Evolutionary conservation across 495 filamentous ascomycete species (phyloP), one percentile per base, ranked within the genome.

Genomic region (Podospora sp.): DNA sequence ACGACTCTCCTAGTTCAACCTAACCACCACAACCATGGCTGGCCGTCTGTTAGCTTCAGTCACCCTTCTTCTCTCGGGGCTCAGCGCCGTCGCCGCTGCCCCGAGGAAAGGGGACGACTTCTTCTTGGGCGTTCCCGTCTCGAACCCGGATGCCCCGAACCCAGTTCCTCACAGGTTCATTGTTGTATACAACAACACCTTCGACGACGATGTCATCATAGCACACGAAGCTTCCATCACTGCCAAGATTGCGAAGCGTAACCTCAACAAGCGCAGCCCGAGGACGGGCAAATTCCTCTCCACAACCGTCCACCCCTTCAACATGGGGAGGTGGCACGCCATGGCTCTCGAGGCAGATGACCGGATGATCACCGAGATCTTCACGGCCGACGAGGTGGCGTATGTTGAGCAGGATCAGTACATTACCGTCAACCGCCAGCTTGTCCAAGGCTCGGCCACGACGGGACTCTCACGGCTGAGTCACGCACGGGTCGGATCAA

Each of bases 331-430:
- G 14, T 84, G 80, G 83, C 79, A 79, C 12, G 82, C 81, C 65
- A 80, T 81, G 79, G 73, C 79, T 21, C 74, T 84, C 50, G 81
- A 84, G 69, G 80, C 77, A 26, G 82, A 84, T 64, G 80, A 84
- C 65, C 67, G 71, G 60, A 77, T 78, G 73, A 78, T 81, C 71
- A 77, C 75, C 65, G 71, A 82, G 51, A 81, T 84, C 65, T 80
- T 75, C 67, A 67, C 73, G 27, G 70, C 74, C 71, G 74, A 78
- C 14, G 79, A 78, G 72, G 82, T 85, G 55, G 77, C 73, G 58
- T 84, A 82, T 70, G 73, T 84, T 63, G 80, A 84, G 73, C 80
- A 82, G 62, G 81, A 84, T 65, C 76, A 77, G 51, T 71, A 74
- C 33, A 73, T 83, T 68, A 72, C 75, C 50, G 58, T 76, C 61